phyloP scores from a whole-genome alignment of 495 filamentous ascomycete genomes.

The Penicillium coprophilum region DNA sequence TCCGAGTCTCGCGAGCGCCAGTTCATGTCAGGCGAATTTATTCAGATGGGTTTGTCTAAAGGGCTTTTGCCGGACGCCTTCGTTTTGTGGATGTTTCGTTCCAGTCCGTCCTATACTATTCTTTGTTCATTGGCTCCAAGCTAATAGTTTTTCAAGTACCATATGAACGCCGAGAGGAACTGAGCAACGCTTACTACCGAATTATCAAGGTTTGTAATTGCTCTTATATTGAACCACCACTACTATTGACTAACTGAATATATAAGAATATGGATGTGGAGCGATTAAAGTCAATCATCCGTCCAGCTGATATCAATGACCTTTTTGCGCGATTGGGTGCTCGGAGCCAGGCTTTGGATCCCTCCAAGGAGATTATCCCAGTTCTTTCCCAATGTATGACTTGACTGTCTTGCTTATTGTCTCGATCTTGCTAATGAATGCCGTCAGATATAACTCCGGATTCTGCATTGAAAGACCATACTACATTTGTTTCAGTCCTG shows the following conservation, averaged over 20 bases:
- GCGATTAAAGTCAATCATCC: constrained; percentile 30
- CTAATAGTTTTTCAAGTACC: constrained; percentile 44
- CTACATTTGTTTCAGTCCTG: constrained; percentile 24
- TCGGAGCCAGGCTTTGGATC: constrained; percentile 29
- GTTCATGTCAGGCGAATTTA: constrained; percentile 66
- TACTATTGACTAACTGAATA: constrained; percentile 1
- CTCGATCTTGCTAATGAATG: background rate
- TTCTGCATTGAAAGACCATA: constrained; percentile 12
- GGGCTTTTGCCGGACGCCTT: constrained; percentile 66
- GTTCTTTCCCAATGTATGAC: constrained; percentile 27
- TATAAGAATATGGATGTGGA: constrained; percentile 22
- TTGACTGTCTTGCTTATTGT: background rate
- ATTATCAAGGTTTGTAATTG: constrained; percentile 43
- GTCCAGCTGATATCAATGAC: constrained; percentile 31
- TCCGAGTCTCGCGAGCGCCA: constrained; percentile 56
- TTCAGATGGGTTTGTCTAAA: constrained; percentile 44
- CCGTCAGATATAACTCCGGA: constrained; percentile 4
- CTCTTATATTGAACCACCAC: background rate
- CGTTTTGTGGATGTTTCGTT: constrained; percentile 69
- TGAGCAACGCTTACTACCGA: constrained; percentile 65
- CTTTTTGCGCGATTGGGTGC: constrained; percentile 39
- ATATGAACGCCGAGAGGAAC: constrained; percentile 56
- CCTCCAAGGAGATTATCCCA: constrained; percentile 27
- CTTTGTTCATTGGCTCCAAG: background rate
- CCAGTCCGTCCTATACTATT: constrained; percentile 40